A percentile compares a stretch with the other conserved stretches of the same genome.
phyloP scores from a whole-genome alignment of 768 basidiomycete genomes.

The Xanthoconium stramineum region DNA sequence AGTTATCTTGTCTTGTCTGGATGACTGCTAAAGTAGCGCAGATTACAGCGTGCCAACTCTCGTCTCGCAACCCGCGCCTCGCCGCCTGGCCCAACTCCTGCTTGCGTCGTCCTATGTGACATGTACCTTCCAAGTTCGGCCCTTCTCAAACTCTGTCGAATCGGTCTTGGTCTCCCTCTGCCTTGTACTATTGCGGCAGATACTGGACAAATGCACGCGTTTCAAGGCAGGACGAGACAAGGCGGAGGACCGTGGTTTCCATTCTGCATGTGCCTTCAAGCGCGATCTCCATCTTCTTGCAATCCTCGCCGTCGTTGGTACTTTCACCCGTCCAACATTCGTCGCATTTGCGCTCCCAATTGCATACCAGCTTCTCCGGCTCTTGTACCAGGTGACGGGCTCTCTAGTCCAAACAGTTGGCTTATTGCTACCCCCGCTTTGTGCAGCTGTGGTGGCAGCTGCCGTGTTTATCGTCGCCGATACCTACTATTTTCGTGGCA shows the following conservation, averaged over 20 bases:
- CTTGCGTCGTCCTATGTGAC: conserved; percentile 37
- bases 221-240: background rate
- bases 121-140: conserved; percentile 37
- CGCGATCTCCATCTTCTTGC: conserved; percentile 26
- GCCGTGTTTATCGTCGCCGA: conserved; percentile 27
- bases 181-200: conserved; percentile 23
- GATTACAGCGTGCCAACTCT: conserved; percentile 27
- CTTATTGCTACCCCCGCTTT: conserved; percentile 19
- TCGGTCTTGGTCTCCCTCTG: conserved; percentile 30
- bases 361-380: conserved; percentile 22
- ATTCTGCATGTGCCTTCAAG: background rate
- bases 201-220: conserved; percentile 6
- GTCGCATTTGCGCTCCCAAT: conserved; percentile 33
- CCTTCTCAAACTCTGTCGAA: conserved; percentile 40
- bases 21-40: conserved; percentile 9
- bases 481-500: conserved; percentile 33
- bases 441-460: conserved; percentile 16
- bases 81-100: conserved; percentile 25
- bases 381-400: conserved; percentile 6
- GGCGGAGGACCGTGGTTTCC: background rate
- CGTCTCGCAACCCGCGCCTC: conserved; percentile 13
- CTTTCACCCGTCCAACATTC: conserved; percentile 38
- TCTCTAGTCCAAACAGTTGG: conserved; percentile 7
- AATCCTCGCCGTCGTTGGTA: conserved; percentile 26
- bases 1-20: background rate